Conservation (phyloP, 257 asterid genomes). For the Scutellaria barbata region DNA sequence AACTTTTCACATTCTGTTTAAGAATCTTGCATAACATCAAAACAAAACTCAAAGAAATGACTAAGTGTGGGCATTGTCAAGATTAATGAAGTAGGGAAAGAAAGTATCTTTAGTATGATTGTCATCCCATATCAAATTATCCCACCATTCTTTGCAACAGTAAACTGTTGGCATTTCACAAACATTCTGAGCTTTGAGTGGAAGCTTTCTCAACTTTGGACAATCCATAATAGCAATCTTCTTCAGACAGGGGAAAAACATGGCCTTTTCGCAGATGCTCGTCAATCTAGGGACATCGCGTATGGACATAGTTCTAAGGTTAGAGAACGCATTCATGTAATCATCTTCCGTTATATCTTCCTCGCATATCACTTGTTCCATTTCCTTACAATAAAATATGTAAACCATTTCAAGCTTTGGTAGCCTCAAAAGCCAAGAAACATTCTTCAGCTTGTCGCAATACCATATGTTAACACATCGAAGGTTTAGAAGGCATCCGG, state of each 20-base stretch:
- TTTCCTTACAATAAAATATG: slow-evolving; percentile 51
- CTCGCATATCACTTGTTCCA: slow-evolving; percentile 46
- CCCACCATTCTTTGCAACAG: slow-evolving; percentile 57
- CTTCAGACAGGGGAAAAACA: slow-evolving; percentile 49
- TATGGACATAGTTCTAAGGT: slow-evolving; percentile 45
- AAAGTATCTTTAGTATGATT: slow-evolving; percentile 41
- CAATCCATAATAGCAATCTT: slow-evolving; percentile 56
- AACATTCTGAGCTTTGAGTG: slow-evolving; percentile 50
- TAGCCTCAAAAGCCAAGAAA: slow-evolving; percentile 52
- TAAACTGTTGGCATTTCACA: slow-evolving; percentile 52
- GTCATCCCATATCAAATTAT: slow-evolving; percentile 55
- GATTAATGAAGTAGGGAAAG: slow-evolving; percentile 48
- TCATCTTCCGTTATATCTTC: slow-evolving; percentile 44
- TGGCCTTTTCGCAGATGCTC: slow-evolving; percentile 45
- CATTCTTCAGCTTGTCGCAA: slow-evolving; percentile 49
- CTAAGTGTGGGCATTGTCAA: too few species aligned
- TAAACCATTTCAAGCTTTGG: slow-evolving; percentile 52
- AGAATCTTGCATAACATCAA: too few species aligned
- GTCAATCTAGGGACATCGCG: slow-evolving; percentile 47
- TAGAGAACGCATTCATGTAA: slow-evolving; percentile 43
- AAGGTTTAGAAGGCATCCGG: slow-evolving; percentile 47
- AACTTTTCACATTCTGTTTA: too few species aligned
- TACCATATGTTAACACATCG: slow-evolving; percentile 51
- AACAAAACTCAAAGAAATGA: too few species aligned
- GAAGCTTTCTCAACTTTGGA: slow-evolving; percentile 53